Base-by-base conservation (phyloP, 2,329 filamentous ascomycete genomes). In the Pseudogymnoascus sp. region DNA sequence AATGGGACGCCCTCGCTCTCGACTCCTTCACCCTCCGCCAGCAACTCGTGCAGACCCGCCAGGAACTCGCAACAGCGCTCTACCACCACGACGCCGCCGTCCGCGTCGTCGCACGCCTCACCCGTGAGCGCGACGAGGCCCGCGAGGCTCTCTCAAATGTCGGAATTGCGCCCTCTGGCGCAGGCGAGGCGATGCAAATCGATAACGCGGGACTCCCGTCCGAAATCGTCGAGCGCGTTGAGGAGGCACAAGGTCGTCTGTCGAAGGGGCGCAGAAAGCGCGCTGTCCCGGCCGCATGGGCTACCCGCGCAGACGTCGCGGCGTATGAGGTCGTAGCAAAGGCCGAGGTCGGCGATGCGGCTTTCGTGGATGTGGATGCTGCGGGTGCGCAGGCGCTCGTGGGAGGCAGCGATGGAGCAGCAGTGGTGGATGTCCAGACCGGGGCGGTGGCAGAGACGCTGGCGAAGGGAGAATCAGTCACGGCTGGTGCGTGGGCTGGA, bases 71-170 rank as follows among this genome's bases (percentile, higher is more conserved):
- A 64, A 95, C 91, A 1, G 91, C 95, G 0, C 82, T 99, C 23
- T 99, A 99, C 77, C 93, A 97, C 77, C 91, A 97, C 71, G 95
- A 99, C 80, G 93, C 95, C 1, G 95, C 95, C n/a, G 87, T 96
- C 60, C 84, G 95, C 67, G 95, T 99, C 60, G 96, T 99, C 77
- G 92, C 92, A 68, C 86, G 93, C 59, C 75, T 99, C 74, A 89
- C 90, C n/a, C 88, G 85, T 74, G 95, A 99, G 80, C 81, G 95
- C 67, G 93, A 99, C 71, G 93, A 97, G 75, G 93, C 95, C 54
- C 84, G 93, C 68, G 89, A 95, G 76, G 91, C 95, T 12, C 79
- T 99, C 61, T 91, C 91, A 37, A 91, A 90, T 73, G 84, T 97
- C 12, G 90, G 90, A 1, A 86, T 97, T 51, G 86, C 86, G 26